Conservation (phyloP, 345 rosid species). For the Populus euphratica region DNA sequence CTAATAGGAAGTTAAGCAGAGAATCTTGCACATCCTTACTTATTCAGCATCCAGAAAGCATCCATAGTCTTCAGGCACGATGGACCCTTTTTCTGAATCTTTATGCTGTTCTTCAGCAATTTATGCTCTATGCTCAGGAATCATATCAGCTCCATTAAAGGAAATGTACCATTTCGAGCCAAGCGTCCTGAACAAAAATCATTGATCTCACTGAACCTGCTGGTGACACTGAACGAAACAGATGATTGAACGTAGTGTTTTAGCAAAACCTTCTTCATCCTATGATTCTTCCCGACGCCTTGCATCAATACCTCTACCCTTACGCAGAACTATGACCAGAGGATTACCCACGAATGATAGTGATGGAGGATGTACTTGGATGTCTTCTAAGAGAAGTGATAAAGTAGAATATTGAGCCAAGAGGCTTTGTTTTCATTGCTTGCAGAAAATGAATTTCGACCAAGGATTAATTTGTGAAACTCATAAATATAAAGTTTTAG, state of each 20-base stretch:
- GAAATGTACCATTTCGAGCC: background rate
- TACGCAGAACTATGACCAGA: constrained; percentile 54
- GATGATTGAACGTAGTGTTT: constrained; percentile 71
- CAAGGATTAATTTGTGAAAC: too few relatives aligned
- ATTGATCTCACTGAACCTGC: constrained; percentile 43
- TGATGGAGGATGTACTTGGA: constrained; percentile 70
- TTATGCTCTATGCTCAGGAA: constrained; percentile 50
- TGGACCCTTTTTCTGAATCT: constrained; percentile 39
- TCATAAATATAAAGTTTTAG: too few relatives aligned
- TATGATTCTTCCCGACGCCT: constrained; percentile 71
- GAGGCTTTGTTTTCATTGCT: too few relatives aligned
- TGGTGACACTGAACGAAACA: constrained; percentile 62
- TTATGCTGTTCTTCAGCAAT: constrained; percentile 53
- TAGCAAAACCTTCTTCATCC: constrained; percentile 77
- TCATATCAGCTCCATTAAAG: constrained; percentile 6
- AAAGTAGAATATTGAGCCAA: constrained; percentile 53
- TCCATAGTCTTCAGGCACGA: constrained; percentile 34
- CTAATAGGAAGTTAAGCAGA: constrained; percentile 55
- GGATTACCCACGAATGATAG: constrained; percentile 76
- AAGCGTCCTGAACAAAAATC: background rate
- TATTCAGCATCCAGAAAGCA: constrained; percentile 37
- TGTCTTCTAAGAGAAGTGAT: constrained; percentile 42
- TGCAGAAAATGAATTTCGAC: too few relatives aligned
- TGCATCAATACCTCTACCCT: constrained; percentile 69
- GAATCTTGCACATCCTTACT: constrained; percentile 45